Conservation (phyloP, 2,329 filamentous ascomycete species). For the Zymoseptoria ardabiliae region DNA sequence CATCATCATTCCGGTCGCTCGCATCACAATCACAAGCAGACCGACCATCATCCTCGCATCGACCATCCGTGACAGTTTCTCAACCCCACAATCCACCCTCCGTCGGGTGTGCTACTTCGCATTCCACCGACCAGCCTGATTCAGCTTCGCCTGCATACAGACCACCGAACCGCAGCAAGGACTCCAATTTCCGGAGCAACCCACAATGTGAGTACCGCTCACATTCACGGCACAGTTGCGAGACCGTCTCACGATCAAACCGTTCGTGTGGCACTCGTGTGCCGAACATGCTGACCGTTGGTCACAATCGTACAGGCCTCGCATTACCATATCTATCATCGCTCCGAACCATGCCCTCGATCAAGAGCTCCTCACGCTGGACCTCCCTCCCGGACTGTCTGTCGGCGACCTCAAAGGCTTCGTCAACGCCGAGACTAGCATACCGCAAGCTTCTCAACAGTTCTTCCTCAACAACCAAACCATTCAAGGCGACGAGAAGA, state of each 20-base stretch:
- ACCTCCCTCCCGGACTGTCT: constrained; percentile 75
- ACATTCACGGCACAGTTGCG: not conserved
- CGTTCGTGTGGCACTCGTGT: constrained; percentile 16
- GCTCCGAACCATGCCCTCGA: constrained; percentile 60
- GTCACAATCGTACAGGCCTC: constrained; percentile 50
- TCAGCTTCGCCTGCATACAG: not conserved
- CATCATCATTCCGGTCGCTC: not conserved
- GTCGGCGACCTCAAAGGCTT: constrained; percentile 79
- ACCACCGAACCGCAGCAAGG: not conserved
- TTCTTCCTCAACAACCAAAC: constrained; percentile 86
- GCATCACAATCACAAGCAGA: not conserved
- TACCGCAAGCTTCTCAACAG: constrained; percentile 66
- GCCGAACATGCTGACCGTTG: constrained; percentile 17
- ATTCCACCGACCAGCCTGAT: not conserved
- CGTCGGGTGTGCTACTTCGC: not conserved
- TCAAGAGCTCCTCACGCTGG: constrained; percentile 70
- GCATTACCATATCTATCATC: constrained; percentile 78
- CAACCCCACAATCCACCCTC: not conserved
- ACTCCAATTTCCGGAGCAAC: not conserved
- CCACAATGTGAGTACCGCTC: constrained; percentile 20
- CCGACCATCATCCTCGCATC: not conserved
- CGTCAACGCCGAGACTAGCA: constrained; percentile 73
- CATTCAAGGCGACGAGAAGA: constrained; percentile 69
- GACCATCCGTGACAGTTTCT: not conserved
- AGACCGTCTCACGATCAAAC: constrained; percentile 25